Evolutionary conservation across 208 protist species (phyloP), one percentile per base, ranked within the genome.

Genomic region (Zelonia costaricensis): DNA sequence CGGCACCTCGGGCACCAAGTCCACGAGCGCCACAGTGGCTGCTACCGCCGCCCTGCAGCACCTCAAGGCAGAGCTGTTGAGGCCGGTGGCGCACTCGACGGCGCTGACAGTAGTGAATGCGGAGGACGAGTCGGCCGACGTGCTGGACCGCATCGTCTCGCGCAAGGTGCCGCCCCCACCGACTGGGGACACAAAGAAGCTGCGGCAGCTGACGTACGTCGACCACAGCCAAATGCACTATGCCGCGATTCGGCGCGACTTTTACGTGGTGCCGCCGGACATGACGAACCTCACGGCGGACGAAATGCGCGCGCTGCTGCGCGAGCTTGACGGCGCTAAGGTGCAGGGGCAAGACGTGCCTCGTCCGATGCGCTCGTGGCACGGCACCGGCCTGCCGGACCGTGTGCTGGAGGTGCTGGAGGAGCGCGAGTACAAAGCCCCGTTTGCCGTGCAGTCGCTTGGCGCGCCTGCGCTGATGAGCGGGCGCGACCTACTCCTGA

Each of bases 361-460:
- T 1, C 78, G 82, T 0, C 94, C 94, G 6, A 71, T 98, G 60
- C 73, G 86, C 31, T 78, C 57, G 16, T 97, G 92, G 92, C 58
- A 91, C 44, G 79, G 77, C 42, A 84, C 76, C 4, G 94, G 92
- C 18, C 73, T 97, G 16, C 77, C 85, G 15, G 89, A 94, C 35
- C 58, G 46, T n/a, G 78, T 95, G 45, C 55, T 97, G 15, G 67
- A 67, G 12, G 68, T 76, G 23, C 70, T 97, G 7, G 62, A 81
- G 40, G 7, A 18, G 10, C 64, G 75, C 31, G 73, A 71, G 23
- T 98, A 84, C 65, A 45, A 58, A 18, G 62, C 67, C 20, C 92
- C 92, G 10, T 96, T 98, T 63, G 86, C 93, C 0, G 88, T 96
- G 48, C 93, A 97, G 70, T 87, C 82, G 4, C 48, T 95, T 15